Evolutionary conservation across 2,329 filamentous ascomycete genomes (phyloP).

Genomic region (Orbilia javanica): DNA sequence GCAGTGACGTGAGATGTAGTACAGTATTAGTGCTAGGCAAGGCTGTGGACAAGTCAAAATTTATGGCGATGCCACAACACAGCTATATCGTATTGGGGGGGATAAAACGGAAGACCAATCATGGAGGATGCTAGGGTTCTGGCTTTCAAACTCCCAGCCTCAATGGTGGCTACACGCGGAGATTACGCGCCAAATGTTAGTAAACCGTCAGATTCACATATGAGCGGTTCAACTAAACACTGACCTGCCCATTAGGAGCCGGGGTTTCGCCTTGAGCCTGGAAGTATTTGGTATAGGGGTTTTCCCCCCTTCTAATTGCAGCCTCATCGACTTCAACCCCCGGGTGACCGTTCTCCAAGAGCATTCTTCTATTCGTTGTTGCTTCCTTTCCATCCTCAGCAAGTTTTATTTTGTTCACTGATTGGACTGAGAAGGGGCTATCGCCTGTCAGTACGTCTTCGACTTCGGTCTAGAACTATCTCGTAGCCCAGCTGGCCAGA

Average conservation of each 20-base stretch:
- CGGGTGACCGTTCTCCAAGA: constrained; percentile 67
- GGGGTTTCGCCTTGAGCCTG: constrained; percentile 64
- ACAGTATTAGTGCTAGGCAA: constrained; percentile 38
- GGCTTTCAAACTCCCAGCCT: constrained; percentile 34
- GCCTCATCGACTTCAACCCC: constrained; percentile 66
- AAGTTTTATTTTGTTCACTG: constrained; percentile 64
- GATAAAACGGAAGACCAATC: background rate
- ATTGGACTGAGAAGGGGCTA: constrained; percentile 67
- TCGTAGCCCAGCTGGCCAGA: no score
- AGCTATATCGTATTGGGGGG: background rate
- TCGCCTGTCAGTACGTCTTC: constrained; percentile 9
- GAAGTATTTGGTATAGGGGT: constrained; percentile 67
- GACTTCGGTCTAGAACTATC: background rate
- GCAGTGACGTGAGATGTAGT: constrained; percentile 16
- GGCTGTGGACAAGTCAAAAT: background rate
- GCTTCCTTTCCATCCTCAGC: constrained; percentile 65
- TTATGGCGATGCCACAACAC: background rate
- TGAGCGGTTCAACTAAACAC: constrained; percentile 14
- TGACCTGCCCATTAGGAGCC: constrained; percentile 58
- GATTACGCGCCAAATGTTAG: constrained; percentile 26
- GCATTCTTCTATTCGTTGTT: constrained; percentile 64
- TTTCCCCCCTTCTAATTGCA: constrained; percentile 66
- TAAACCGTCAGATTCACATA: constrained; percentile 10
- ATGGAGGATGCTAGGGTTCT: background rate
- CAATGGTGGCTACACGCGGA: constrained; percentile 39